Evolutionary conservation across 2,329 filamentous ascomycete genomes (phyloP), one percentile per base, ranked within the genome.

Genomic region (Fusarium sp.): DNA sequence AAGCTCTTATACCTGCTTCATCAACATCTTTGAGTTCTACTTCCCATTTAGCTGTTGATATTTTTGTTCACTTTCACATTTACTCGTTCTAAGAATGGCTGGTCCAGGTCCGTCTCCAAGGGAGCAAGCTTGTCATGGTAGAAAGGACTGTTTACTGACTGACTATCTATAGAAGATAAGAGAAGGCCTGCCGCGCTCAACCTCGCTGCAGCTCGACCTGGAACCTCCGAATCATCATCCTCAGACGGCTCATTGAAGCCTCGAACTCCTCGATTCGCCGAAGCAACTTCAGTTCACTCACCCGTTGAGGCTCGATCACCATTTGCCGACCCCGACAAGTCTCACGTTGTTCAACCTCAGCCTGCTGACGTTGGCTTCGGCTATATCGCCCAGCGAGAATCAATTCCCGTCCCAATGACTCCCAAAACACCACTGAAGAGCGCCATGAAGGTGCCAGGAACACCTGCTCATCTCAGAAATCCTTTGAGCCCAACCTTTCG

Each of bases 311-410:
- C 74, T 59, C 65, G 82, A 51, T 84, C 85, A 32, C 88, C 89
- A 11, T 92, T 92, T 74, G 84, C 85, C 74, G 86, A 90, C 67
- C 85, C 86, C 49, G 86, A 88, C 44, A 84, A 82, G 69, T 85
- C 85, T 45, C 84, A 88, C 78, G 58, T 72, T 40, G 84, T 87
- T 56, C 87, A 92, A 78, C 83, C 90, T 57, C 91, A 94, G 78
- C 92, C 94, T 32, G 92, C 91, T 63, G 94, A 97, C 82, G 88
- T 97, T 71, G 94, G 94, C 72, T 98, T 98, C 80, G 94, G 94
- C 79, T 98, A 97, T 83, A 92, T 98, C 78, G 86, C 88, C 75
- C 86, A 86, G 73, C 82, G 84, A 78, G 84, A 90, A 73, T 82
- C 86, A 65, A 86, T 90, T 76, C 85, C 85, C 70, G 85, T 88